Evolutionary conservation across 2,329 filamentous ascomycete genomes (phyloP), one percentile per base, ranked within the genome.

Genomic region (Trichoderma koningii): DNA sequence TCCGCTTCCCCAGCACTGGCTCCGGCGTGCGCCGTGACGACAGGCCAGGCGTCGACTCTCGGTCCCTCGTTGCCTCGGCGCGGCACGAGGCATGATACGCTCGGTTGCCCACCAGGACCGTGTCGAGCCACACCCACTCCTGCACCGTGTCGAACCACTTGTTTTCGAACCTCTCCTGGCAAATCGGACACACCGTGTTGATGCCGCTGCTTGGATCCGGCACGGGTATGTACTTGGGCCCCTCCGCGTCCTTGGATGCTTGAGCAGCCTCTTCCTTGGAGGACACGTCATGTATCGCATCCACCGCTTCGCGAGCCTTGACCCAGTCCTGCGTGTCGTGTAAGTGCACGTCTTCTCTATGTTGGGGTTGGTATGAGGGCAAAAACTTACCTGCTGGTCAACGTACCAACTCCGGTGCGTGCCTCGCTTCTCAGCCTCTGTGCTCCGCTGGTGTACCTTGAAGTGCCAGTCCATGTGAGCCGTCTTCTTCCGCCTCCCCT

Each of bases 401-500:
- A 97, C 88, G 75, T 97, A 97, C 92, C 93, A 98, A 76, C 92
- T 96, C 41, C 95, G 89, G 73, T 96, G 93, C 71, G 96, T 91
- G 38, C 91, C 93, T 67, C 92, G 86, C 75, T 92, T 94, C 73
- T 92, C 88, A 15, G 91, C 89, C 70, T 98, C 94, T 3, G 88
- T 88, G 78, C 96, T 92, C 52, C 93, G 89, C 72, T 93, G 90
- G 73, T 97, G 94, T 26, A 94, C 93, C 64, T 90, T 89, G 79
- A 99, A 99, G 77, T 99, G 95, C 95, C 95, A 99, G 77, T 99
- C 95, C 82, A 99, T 89, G 75, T 99, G 95, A 3, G 89, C 87
- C 26, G 89, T 91, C 80, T 98, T 98, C 80, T 90, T 91, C 74
- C 89, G 88, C 71, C 87, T 90, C 14, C 94, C 94, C 69, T 91